Percentiles rank a stretch among this genome's conserved stretches.
Evolutionary conservation across 306 rosid species (phyloP).

Genomic region (Malus orientalis): DNA sequence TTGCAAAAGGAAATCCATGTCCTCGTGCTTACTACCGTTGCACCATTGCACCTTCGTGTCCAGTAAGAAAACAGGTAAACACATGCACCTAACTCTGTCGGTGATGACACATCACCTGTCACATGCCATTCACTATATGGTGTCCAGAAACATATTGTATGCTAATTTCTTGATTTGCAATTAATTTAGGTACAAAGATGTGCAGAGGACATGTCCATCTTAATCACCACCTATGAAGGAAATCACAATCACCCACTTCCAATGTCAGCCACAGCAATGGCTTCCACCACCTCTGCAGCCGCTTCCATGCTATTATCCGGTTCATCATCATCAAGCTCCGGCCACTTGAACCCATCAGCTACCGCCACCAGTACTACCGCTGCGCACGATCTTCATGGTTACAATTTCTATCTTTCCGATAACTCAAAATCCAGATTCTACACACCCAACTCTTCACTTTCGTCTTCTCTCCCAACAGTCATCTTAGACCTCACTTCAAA

Average conservation of each 20-base stretch:
- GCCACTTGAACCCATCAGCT: conserved; percentile 13
- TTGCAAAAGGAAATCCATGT: conserved; percentile 92
- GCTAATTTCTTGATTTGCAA: neutral
- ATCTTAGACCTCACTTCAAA: conserved; percentile 83
- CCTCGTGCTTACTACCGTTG: conserved; percentile 98
- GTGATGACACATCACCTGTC: neutral
- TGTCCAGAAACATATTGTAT: neutral
- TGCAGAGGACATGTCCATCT: conserved; percentile 69
- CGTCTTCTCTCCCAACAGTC: conserved; percentile 70
- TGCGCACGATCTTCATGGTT: conserved; percentile 38
- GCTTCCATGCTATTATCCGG: conserved; percentile 83
- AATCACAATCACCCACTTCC: conserved; percentile 90
- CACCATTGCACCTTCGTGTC: conserved; percentile 76
- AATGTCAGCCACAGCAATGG: conserved; percentile 83
- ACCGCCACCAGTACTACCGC: conserved; percentile 10
- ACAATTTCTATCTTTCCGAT: conserved; percentile 48
- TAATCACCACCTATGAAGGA: conserved; percentile 87
- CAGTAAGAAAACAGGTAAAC: conserved; percentile 78
- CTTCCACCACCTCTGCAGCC: conserved; percentile 92
- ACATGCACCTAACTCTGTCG: neutral
- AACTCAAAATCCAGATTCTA: conserved; percentile 35
- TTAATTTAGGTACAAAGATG: conserved; percentile 78
- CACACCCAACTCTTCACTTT: conserved; percentile 54
- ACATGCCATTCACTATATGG: no score
- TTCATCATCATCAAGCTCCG: conserved; percentile 40